Percentiles rank a stretch among this genome's conserved stretches.
These are phyloP conservation scores for Endotrypanum monterogeii DNA, from an alignment of 208 protist species.

Conservation along the genomic window DNA sequence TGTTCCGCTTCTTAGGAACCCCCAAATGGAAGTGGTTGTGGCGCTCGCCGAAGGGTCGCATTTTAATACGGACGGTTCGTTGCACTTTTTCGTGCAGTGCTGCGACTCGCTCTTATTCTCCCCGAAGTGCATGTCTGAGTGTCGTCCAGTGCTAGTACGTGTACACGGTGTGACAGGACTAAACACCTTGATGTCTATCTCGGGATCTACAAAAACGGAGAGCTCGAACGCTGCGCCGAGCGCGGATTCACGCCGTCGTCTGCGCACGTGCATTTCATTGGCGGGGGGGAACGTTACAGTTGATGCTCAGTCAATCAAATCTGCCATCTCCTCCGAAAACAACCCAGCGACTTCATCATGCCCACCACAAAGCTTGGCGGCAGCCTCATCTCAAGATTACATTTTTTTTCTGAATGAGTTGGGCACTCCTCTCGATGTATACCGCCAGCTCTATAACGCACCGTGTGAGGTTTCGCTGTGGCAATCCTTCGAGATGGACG, in stretches of 20 bases:
- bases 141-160: conserved; percentile 29
- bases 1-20: conserved; percentile 20
- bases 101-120: conserved; percentile 21
- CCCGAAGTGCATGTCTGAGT: conserved; percentile 18
- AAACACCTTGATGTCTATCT: neutral
- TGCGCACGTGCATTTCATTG: conserved; percentile 25
- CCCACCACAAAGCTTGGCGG: neutral
- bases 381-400: conserved; percentile 14
- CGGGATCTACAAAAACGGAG: neutral
- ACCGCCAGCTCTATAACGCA: conserved; percentile 21
- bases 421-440: conserved; percentile 36
- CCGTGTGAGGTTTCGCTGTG: conserved; percentile 35
- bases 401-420: conserved; percentile 31
- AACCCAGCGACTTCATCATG: neutral
- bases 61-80: neutral
- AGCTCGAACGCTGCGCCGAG: neutral
- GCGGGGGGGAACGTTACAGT: conserved; percentile 8
- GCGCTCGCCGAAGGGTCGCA: conserved; percentile 9
- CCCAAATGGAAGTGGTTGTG: conserved; percentile 16
- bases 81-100: conserved; percentile 29
- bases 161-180: conserved; percentile 21
- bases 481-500: conserved; percentile 28
- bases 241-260: conserved; percentile 16
- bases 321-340: neutral
- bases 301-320: neutral